Percentiles rank a stretch among this genome's conserved stretches.
Conservation (phyloP, 202 grass and related monocot genomes). For the Brachypodium distachyon region DNA sequence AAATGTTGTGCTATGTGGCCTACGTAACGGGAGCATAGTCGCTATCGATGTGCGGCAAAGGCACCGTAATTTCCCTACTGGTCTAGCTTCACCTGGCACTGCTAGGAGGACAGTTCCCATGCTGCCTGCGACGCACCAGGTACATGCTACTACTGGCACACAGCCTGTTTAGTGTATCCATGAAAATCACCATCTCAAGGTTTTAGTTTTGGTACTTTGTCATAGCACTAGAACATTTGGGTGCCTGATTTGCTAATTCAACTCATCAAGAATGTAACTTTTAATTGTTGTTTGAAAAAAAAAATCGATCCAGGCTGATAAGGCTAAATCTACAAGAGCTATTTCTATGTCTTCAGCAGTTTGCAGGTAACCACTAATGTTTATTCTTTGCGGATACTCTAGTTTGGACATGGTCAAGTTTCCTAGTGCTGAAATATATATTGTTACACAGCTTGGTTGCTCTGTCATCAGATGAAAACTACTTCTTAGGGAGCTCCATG, state of each 20-base stretch:
- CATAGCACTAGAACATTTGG: constrained; percentile 7
- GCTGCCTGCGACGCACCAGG: constrained; percentile 12
- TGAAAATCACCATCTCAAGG: background rate
- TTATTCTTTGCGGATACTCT: background rate
- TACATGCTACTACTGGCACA: constrained; percentile 1
- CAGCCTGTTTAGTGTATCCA: constrained; percentile 2
- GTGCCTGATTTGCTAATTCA: background rate
- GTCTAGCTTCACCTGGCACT: constrained; percentile 23
- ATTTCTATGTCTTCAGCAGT: constrained; percentile 62
- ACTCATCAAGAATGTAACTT: constrained; percentile 2
- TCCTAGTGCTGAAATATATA: constrained; percentile 1
- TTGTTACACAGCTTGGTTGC: constrained; percentile 63
- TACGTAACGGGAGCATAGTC: constrained; percentile 63
- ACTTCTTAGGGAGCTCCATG: constrained; percentile 88
- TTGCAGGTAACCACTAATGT: constrained; percentile 52
- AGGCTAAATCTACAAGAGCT: constrained; percentile 26
- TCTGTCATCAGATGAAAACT: constrained; percentile 75
- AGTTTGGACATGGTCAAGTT: background rate
- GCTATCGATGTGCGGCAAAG: constrained; percentile 58
- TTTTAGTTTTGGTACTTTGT: background rate
- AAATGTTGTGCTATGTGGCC: constrained; percentile 82
- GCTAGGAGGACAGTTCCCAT: constrained; percentile 29
- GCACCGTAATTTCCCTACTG: constrained; percentile 15
- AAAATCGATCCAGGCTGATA: constrained; percentile 30
- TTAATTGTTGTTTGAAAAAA: background rate